Evolutionary conservation across 345 rosid genomes (phyloP).

Genomic region (Lenwebbia sp.): DNA sequence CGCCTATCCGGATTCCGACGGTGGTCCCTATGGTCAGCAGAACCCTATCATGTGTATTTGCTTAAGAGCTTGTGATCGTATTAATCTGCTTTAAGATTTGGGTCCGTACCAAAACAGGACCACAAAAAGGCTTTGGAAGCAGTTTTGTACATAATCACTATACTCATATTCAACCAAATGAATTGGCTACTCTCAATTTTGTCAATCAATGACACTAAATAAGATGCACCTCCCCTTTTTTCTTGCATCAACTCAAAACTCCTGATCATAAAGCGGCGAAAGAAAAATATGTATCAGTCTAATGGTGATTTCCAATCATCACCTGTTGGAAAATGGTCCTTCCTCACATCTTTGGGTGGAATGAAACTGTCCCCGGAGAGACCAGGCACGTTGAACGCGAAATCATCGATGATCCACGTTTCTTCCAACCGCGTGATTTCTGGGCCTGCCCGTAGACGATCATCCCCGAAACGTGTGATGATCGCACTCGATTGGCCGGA

Average conservation of each 20-base stretch:
- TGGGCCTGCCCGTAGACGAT: conserved; percentile 50
- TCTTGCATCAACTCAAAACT: neutral
- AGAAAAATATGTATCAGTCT: neutral
- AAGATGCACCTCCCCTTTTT: neutral
- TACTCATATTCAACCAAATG: neutral
- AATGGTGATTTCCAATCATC: conserved; percentile 27
- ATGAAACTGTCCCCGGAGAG: conserved; percentile 77
- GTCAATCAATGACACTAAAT: neutral
- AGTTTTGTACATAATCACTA: neutral
- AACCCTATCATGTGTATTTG: neutral
- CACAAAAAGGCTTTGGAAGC: neutral
- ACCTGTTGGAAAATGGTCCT: conserved; percentile 18
- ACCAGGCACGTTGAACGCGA: conserved; percentile 77
- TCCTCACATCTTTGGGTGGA: conserved; percentile 65
- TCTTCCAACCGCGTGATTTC: conserved; percentile 76
- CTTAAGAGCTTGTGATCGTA: neutral
- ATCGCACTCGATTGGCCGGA: conserved; percentile 59
- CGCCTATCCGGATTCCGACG: neutral
- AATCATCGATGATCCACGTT: conserved; percentile 73
- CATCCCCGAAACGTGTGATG: conserved; percentile 82
- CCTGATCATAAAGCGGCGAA: neutral
- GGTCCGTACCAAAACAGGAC: neutral
- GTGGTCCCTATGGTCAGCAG: neutral
- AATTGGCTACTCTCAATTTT: neutral
- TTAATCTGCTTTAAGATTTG: neutral